Evolutionary conservation across 495 filamentous ascomycete genomes (phyloP).

Genomic region (Aspergillus sclerotioniger): DNA sequence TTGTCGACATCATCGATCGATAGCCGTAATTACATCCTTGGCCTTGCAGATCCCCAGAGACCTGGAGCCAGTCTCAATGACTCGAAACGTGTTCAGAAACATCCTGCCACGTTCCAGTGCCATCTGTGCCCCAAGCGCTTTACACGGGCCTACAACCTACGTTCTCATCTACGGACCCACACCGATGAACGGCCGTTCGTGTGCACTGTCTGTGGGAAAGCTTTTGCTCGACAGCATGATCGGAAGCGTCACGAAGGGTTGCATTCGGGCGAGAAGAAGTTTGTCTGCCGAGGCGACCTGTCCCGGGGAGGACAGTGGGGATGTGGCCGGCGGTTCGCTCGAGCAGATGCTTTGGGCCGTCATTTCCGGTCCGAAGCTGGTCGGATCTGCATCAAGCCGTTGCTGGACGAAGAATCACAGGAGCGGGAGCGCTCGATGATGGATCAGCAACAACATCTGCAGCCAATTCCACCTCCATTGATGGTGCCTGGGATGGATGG

Average conservation of each 20-base stretch:
- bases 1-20: conserved; percentile 82
- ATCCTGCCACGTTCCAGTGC: conserved; percentile 90
- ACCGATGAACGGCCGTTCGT: conserved; percentile 92
- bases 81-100: conserved; percentile 83
- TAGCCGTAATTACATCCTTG: conserved; percentile 89
- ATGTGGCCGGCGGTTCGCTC: conserved; percentile 88
- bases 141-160: conserved; percentile 84
- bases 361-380: conserved; percentile 97
- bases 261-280: conserved; percentile 93
- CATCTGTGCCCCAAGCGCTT: conserved; percentile 82
- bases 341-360: conserved; percentile 92
- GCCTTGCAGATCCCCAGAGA: conserved; percentile 83
- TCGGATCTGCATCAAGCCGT: conserved; percentile 90
- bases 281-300: conserved; percentile 89
- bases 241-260: conserved; percentile 88
- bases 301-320: conserved; percentile 84
- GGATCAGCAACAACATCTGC: conserved; percentile 58
- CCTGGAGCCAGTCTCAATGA: conserved; percentile 62
- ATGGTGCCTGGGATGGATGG: conserved; percentile 44
- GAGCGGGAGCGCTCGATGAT: conserved; percentile 68
- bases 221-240: conserved; percentile 92
- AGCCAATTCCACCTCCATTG: conserved; percentile 42
- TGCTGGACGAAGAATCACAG: conserved; percentile 84
- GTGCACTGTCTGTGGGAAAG: conserved; percentile 95
- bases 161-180: conserved; percentile 88